A percentile compares a stretch with the other conserved stretches of the same genome.
Conservation (phyloP, 176 grass and related monocot genomes). For the Carex myosuroides region DNA sequence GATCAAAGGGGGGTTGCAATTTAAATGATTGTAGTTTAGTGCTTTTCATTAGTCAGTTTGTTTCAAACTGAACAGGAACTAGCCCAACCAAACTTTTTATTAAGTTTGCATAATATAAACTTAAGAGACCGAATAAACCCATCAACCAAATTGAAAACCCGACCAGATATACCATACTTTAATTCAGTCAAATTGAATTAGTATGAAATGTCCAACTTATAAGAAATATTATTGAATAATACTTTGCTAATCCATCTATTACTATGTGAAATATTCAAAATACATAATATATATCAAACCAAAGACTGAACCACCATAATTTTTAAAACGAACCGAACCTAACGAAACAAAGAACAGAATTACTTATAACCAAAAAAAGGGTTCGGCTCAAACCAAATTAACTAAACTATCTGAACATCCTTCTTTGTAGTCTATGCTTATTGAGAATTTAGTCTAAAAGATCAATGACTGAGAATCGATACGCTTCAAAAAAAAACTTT, state of each 20-base stretch:
- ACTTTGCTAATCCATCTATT: neutral
- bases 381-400: neutral
- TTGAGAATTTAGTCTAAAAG: neutral
- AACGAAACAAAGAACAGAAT: neutral
- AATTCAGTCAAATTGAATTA: neutral
- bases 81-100: neutral
- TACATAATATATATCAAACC: neutral
- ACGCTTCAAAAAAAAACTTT: neutral
- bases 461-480: neutral
- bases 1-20: neutral
- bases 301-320: neutral
- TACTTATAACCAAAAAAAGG: neutral
- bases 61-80: neutral
- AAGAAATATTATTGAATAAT: neutral
- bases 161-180: neutral
- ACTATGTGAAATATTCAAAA: neutral
- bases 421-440: neutral
- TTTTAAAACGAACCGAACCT: neutral
- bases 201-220: neutral
- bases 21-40: neutral
- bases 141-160: neutral
- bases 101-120: neutral
- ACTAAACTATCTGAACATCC: neutral
- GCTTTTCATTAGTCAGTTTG: neutral
- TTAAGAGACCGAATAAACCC: neutral